These are phyloP conservation scores for Daldinia sp. DNA, from an alignment of 2,329 filamentous ascomycete genomes.

Conservation along the genomic window DNA sequence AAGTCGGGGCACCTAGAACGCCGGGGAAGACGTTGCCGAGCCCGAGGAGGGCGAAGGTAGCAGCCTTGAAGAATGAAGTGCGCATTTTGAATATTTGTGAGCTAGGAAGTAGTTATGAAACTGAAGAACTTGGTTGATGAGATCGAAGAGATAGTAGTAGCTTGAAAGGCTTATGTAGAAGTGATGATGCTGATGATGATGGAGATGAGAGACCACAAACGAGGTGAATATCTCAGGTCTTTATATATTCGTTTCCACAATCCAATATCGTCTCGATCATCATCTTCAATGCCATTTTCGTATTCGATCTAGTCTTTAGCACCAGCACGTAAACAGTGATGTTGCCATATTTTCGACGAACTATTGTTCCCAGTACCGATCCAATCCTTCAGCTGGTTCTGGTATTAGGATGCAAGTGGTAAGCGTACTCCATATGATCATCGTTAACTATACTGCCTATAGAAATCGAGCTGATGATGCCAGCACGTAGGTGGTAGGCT, in stretches of 20 bases:
- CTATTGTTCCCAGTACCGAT: background rate
- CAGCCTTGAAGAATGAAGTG: constrained; percentile 3
- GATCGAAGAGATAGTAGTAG: background rate
- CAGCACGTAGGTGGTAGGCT: background rate
- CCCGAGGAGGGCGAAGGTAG: constrained; percentile 5
- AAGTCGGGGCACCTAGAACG: constrained; percentile 5
- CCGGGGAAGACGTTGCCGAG: constrained; percentile 5
- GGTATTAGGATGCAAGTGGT: constrained; percentile 2
- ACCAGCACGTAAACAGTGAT: background rate
- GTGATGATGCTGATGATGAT: constrained; percentile 4
- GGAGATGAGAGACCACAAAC: background rate
- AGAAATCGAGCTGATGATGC: background rate
- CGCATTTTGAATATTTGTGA: constrained; percentile 6
- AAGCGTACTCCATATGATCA: background rate
- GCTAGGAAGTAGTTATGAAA: background rate
- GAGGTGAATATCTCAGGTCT: background rate
- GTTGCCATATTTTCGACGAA: background rate
- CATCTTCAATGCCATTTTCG: background rate
- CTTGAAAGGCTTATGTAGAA: background rate
- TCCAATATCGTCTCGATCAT: background rate
- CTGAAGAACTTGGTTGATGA: background rate
- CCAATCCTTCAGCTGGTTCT: background rate
- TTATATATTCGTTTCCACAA: constrained; percentile 5
- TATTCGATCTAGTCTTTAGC: background rate
- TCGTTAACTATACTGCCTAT: background rate